These are phyloP conservation scores for Epicoccum sorghinum DNA, from an alignment of 2,329 filamentous ascomycete genomes.

Conservation along the genomic window DNA sequence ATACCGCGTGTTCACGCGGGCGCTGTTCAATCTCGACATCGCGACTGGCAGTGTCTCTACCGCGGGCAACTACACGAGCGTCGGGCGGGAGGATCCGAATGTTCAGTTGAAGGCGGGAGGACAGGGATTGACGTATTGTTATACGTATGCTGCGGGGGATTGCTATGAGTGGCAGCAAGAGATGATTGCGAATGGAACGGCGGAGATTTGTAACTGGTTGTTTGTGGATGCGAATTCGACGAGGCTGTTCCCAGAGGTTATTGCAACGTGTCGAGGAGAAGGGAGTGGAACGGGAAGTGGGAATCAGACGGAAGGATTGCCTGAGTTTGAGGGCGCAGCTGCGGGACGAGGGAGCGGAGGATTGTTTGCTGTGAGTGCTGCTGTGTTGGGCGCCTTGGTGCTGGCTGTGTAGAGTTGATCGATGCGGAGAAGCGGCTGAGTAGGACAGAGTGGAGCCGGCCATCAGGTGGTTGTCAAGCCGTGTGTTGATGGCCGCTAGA, in stretches of 20 bases:
- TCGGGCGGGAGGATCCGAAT: constrained; percentile 19
- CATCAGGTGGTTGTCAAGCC: too few species aligned
- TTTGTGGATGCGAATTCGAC: constrained; percentile 29
- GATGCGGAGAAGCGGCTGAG: too few species aligned
- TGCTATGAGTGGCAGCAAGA: constrained; percentile 23
- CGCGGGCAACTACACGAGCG: constrained; percentile 17
- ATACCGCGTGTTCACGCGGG: constrained; percentile 58
- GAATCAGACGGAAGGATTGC: background rate
- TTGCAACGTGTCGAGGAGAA: constrained; percentile 19
- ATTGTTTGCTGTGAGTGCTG: background rate
- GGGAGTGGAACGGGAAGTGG: constrained; percentile 5
- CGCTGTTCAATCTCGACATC: constrained; percentile 53
- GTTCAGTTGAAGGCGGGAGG: constrained; percentile 18
- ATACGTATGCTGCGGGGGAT: constrained; percentile 22
- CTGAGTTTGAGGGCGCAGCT: constrained; percentile 17
- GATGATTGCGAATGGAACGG: constrained; percentile 19
- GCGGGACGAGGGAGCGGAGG: background rate
- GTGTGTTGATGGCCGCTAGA: too few species aligned
- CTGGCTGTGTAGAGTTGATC: too few species aligned
- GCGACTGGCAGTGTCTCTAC: constrained; percentile 48
- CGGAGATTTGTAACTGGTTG: constrained; percentile 25
- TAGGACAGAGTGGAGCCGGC: too few species aligned
- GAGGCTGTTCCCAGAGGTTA: constrained; percentile 24
- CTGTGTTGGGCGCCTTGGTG: too few species aligned
- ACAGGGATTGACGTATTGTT: constrained; percentile 21